A percentile compares a stretch with the other conserved stretches of the same genome.
Conservation (phyloP, 768 basidiomycete genomes). For the Hygrophorus pudorinus region DNA sequence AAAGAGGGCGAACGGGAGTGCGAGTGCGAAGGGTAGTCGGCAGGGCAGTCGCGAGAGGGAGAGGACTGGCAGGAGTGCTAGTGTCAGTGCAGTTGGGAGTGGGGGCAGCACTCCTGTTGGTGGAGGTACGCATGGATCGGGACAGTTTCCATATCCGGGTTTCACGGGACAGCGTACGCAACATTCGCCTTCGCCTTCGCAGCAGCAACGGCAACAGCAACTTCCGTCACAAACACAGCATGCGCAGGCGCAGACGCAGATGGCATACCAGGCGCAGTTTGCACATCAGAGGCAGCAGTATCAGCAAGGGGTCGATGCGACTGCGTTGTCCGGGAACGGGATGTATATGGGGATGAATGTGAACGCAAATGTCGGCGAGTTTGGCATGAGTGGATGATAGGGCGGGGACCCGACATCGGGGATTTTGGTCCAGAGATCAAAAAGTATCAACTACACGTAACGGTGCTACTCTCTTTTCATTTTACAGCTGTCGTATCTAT, state of each 20-base stretch:
- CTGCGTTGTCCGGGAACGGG: constrained; percentile 1
- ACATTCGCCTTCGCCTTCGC: constrained; percentile 5
- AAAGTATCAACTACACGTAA: not conserved
- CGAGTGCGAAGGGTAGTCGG: constrained; percentile 1
- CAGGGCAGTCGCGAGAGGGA: constrained; percentile 6
- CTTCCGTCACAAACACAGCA: constrained; percentile 5
- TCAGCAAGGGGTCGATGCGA: constrained; percentile 13
- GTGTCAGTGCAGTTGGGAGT: constrained; percentile 4
- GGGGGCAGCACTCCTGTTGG: constrained; percentile 3
- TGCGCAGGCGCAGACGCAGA: constrained; percentile 16
- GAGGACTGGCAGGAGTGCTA: constrained; percentile 7
- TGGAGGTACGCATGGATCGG: not conserved
- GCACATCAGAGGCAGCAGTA: constrained; percentile 13
- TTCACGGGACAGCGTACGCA: constrained; percentile 3
- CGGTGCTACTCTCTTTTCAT: no score
- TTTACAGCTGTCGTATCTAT: no score
- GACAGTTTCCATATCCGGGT: not conserved
- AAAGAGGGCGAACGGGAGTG: not conserved
- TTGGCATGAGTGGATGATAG: not conserved
- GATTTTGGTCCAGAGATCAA: not conserved
- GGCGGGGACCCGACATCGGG: not conserved
- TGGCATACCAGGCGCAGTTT: constrained; percentile 17
- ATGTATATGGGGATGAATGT: constrained; percentile 5
- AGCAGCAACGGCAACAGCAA: constrained; percentile 4
- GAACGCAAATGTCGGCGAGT: constrained; percentile 1